Evolutionary conservation across 805 yeast species (phyloP), one percentile per base, ranked within the genome.

Genomic region (Saturnispora galanensis): DNA sequence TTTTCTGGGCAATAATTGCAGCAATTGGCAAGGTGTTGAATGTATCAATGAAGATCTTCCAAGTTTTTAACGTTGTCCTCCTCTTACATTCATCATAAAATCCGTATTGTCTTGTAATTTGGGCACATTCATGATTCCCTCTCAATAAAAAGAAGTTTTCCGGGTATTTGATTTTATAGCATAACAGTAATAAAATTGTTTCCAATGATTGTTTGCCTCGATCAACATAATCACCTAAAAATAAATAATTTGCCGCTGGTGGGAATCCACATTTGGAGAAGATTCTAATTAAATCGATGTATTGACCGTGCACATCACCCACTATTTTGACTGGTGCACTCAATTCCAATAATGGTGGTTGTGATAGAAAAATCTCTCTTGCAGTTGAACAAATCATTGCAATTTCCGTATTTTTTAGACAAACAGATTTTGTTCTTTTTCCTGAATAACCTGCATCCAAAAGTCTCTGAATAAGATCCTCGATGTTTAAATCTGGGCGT

Each of bases 1-100:
- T 93, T 66, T 88, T 93, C 39, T 90, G 89, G 1, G 95, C 96
- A 31, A 93, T 96, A 31, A 87, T 80, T 2, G 97, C 97, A 2
- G 97, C 95, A 45, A 93, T 81, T 9, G 98, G 98, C 51, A 93
- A 69, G 0, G 96, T 84, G 61, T 93, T 93, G 69, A 93, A 93
- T 1, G 96, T 88, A 67, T 93, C 98, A 53, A 93, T 78, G 58
- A 93, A 93, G 28, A 77, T 66, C 60, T 89, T 88, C 98, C 98
- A 93, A 1, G 89, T 84, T 60, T 90, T 93, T 56, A 89, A 77
- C 57, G 83, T 85, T 56, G 95, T 79, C 49, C 98, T 73, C 56
- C 98, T 77, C 62, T 93, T 93, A 69, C 98, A 93, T 66, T 93
- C 98, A 65, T 93, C 98, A 61, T 88, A 93, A 59, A 93, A 93